A percentile compares a stretch with the other conserved stretches of the same genome.
Evolutionary conservation across 805 yeast genomes (phyloP).

Genomic region (Crinitomyces ghanaensis): DNA sequence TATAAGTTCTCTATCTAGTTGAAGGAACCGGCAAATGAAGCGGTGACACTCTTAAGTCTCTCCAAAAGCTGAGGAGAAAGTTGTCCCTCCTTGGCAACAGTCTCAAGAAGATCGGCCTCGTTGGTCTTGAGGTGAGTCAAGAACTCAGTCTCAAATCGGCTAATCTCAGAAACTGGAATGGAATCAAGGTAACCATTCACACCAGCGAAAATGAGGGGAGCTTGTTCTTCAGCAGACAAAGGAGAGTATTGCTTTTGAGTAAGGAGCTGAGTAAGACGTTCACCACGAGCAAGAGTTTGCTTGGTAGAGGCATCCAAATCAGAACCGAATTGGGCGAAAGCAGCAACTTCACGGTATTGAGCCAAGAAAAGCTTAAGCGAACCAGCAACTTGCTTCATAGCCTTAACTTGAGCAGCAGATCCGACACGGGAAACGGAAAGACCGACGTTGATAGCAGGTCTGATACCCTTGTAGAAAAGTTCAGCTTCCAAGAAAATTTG

Average conservation of each 20-base stretch:
- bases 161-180: slow-evolving; percentile 74
- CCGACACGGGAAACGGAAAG: slow-evolving; percentile 99
- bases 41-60: slow-evolving; percentile 82
- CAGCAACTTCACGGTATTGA: slow-evolving; percentile 99
- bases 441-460: slow-evolving; percentile 99
- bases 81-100: slow-evolving; percentile 83
- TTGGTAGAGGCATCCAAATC: slow-evolving; percentile 99
- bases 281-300: slow-evolving; percentile 99
- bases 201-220: slow-evolving; percentile 98
- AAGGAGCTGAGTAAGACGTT: slow-evolving; percentile 97
- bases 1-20: no score
- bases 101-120: slow-evolving; percentile 71
- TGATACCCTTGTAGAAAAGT: slow-evolving; percentile 99
- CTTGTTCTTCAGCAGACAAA: slow-evolving; percentile 97
- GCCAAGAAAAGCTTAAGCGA: slow-evolving; percentile 99
- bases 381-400: slow-evolving; percentile 99
- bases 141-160: slow-evolving; percentile 87
- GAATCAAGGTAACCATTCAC: slow-evolving; percentile 97
- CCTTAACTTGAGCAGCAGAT: slow-evolving; percentile 99
- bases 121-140: slow-evolving; percentile 83
- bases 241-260: slow-evolving; percentile 97
- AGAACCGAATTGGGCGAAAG: slow-evolving; percentile 99
- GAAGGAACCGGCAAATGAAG: slow-evolving; percentile 85
- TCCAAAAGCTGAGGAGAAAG: slow-evolving; percentile 78
- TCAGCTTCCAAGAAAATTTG: slow-evolving; percentile 99